A percentile compares a stretch with the other conserved stretches of the same genome.
Conservation (phyloP, 1,284 basidiomycete genomes). For the Fomitopsis palustris region DNA sequence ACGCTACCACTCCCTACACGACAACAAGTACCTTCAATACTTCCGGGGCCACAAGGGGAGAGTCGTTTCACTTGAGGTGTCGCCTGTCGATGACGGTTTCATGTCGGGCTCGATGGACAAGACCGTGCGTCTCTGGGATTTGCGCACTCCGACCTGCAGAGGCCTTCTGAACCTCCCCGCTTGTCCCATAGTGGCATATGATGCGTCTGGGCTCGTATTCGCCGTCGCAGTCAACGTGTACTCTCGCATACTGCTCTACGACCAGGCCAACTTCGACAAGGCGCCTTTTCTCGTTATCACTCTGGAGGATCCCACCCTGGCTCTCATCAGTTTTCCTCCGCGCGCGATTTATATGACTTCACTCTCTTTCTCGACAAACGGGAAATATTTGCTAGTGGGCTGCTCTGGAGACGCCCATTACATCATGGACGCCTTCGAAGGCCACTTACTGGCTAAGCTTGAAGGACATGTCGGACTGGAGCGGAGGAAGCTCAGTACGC, state of each 20-base stretch:
- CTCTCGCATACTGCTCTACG: constrained; percentile 85
- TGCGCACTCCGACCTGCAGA: constrained; percentile 75
- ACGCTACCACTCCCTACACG: constrained; percentile 92
- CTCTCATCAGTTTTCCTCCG: constrained; percentile 74
- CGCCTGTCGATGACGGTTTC: constrained; percentile 92
- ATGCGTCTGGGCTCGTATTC: constrained; percentile 87
- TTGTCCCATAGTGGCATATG: constrained; percentile 86
- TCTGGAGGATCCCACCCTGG: constrained; percentile 77
- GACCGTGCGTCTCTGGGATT: constrained; percentile 96
- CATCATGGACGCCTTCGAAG: constrained; percentile 85
- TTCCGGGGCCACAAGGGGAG: constrained; percentile 91
- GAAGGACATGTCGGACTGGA: constrained; percentile 74
- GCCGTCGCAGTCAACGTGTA: constrained; percentile 90
- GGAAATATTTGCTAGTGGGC: constrained; percentile 88
- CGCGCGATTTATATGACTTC: constrained; percentile 92
- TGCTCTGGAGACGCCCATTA: constrained; percentile 94
- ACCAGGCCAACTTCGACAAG: constrained; percentile 86
- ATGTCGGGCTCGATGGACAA: constrained; percentile 93
- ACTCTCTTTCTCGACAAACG: constrained; percentile 86
- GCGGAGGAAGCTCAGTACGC: constrained; percentile 37
- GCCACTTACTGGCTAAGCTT: constrained; percentile 77
- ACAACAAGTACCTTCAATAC: constrained; percentile 95
- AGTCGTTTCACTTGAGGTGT: constrained; percentile 90
- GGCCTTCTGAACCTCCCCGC: constrained; percentile 70
- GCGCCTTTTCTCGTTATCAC: constrained; percentile 84